phyloP scores from a whole-genome alignment of 257 asterid species.

The Ocimum tenuiflorum region DNA sequence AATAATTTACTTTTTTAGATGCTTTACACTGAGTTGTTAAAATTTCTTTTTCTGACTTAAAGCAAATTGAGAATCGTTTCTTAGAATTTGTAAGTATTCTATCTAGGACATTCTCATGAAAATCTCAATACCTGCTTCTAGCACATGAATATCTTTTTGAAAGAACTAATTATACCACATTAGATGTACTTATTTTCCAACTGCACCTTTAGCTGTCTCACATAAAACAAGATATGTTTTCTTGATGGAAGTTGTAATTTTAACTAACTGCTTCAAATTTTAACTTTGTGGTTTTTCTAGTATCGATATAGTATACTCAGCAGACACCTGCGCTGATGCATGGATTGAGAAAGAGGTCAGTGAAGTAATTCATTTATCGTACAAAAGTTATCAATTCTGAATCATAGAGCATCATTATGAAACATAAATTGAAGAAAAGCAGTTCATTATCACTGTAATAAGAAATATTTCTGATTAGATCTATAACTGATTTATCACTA shows the following conservation, averaged over 20 bases:
- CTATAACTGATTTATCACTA: not conserved
- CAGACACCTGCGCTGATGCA: slow-evolving; percentile 90
- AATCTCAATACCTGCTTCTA: too few species aligned
- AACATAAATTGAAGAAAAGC: slow-evolving; percentile 5
- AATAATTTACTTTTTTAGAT: too few species aligned
- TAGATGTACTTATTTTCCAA: not conserved
- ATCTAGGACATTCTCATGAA: too few species aligned
- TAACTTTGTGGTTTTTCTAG: slow-evolving; percentile 41
- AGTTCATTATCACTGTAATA: not conserved
- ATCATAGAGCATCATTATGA: not conserved
- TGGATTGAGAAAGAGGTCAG: slow-evolving; percentile 99
- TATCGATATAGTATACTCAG: slow-evolving; percentile 65
- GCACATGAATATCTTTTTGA: too few species aligned
- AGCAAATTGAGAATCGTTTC: too few species aligned
- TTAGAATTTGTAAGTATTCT: too few species aligned
- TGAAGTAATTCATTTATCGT: not conserved
- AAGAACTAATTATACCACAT: too few species aligned
- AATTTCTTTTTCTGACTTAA: too few species aligned
- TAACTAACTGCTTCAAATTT: slow-evolving; percentile 17
- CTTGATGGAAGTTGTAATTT: slow-evolving; percentile 5
- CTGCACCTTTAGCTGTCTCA: not conserved
- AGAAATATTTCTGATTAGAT: not conserved
- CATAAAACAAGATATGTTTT: not conserved
- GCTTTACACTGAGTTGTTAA: too few species aligned
- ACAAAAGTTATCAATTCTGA: not conserved